Evolutionary conservation across 2,329 filamentous ascomycete genomes (phyloP), one percentile per base, ranked within the genome.

Genomic region (Tolypocladium sp.): DNA sequence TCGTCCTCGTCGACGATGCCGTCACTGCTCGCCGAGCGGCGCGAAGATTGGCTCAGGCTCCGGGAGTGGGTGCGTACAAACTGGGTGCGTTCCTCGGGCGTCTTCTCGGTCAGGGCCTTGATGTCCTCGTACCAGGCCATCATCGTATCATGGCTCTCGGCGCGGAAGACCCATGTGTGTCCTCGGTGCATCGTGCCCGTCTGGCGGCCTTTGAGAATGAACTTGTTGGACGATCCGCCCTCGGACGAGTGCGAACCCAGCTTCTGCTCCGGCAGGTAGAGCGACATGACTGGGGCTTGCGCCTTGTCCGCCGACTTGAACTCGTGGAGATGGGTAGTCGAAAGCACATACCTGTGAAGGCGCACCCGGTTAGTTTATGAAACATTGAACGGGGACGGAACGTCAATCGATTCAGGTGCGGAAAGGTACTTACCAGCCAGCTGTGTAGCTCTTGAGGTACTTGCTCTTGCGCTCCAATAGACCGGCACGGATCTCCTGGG

Each of bases 401-500:
- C 6, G 40, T 30, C 33, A 4, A 41, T 55, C 20, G 22, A 33
- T 4, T 6, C 51, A 6, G 22, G n/a, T 15, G 33, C 13, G 20
- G 33, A 55, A 3, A 15, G 25, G 30, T 44, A 69, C 87, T 75
- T 79, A 93, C 92, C 93, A 97, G 70, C 93, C 93, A 33, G 92
- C 90, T 9, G 92, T 94, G 73, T 97, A 97, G 72, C 92, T 97
- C 79, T 97, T 97, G 62, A 99, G 78, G 69, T 97, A 99, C 71
- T 97, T 99, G 82, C 92, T 96, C 85, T 97, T 97, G 65, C 94
- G 88, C 78, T 99, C 94, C 41, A 99, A 79, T 74, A 97, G 86
- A 3, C 94, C 94, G 25, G 91, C 91, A 61, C 92, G 83, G 57
- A 99, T 90, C 73, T 97, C 93, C 62, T 90, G 71, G 80, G 91